Percentiles rank a stretch among this genome's conserved stretches.
Conservation (phyloP, 495 filamentous ascomycete genomes). For the Daldinia concentrica region DNA sequence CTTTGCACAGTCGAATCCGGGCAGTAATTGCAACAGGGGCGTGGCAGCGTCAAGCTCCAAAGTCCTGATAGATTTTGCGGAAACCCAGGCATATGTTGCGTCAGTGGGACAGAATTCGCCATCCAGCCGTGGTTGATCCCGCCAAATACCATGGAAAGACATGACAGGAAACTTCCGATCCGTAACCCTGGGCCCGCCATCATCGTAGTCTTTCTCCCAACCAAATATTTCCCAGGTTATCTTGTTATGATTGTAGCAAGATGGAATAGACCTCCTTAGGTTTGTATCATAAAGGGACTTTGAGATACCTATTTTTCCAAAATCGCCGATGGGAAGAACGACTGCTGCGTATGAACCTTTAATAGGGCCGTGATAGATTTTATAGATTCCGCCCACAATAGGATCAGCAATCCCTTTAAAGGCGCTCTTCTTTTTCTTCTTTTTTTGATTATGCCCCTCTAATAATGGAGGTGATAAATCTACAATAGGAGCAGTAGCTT, state of each 20-base stretch:
- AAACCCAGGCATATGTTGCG: not conserved
- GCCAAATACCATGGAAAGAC: not conserved
- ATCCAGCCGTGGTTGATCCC: not conserved
- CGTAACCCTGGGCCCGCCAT: not conserved
- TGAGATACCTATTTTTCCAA: slow-evolving; percentile 11
- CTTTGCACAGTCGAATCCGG: not conserved
- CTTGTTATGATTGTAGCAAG: slow-evolving; percentile 10
- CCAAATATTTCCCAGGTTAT: not conserved
- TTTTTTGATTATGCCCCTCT: not conserved
- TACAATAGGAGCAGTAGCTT: not conserved
- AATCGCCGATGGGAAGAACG: slow-evolving; percentile 4
- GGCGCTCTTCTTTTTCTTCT: not conserved
- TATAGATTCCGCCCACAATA: slow-evolving; percentile 8
- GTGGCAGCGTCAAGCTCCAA: not conserved
- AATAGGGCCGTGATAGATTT: not conserved
- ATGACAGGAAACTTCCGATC: slow-evolving; percentile 4
- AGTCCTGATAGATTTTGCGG: not conserved
- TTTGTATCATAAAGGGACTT: slow-evolving; percentile 5
- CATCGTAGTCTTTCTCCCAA: slow-evolving; percentile 6
- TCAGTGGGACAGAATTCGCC: not conserved
- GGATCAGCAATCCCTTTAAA: slow-evolving; percentile 8
- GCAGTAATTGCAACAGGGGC: not conserved
- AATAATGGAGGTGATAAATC: not conserved
- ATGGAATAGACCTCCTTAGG: slow-evolving; percentile 1
- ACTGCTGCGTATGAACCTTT: slow-evolving; percentile 1